Evolutionary conservation across 352 stramenopile genomes (phyloP), one percentile per base, ranked within the genome.

Genomic region (Globisporangium viniferum): DNA sequence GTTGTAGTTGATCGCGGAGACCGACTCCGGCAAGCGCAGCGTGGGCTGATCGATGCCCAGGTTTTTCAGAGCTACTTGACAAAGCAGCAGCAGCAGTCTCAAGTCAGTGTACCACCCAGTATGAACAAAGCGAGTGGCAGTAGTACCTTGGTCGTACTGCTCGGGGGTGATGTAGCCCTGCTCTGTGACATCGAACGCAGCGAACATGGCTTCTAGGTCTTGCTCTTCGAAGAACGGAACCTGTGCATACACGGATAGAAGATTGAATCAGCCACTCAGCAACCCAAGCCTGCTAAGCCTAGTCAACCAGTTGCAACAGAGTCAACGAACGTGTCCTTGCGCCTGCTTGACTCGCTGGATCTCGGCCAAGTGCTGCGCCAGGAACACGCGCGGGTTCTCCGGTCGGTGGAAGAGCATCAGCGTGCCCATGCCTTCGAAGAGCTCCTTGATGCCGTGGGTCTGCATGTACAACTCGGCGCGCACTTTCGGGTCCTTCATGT

Each of bases 131-230:
- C 24, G 10, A 66, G 14, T 8, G 27, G 35, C 22, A 6, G 4
- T 22, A 2, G 41, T n/a, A 68, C 82, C 85, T 92, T 81, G 79
- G 49, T 90, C 73, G 39, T 93, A 92, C 69, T 92, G 86, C 64
- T 79, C 69, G 12, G 75, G 71, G 5, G 81, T 86, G 67, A 93
- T 86, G 46, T 73, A 80, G 3, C 86, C 86, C 57, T 79, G 81
- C 0, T 84, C 84, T n/a, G 84, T 92, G 33, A 89, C 73, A 53
- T 93, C 86, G 31, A 93, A 93, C 8, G 84, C 83, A 31, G 73
- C 69, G 41, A 93, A 93, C 83, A 92, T 92, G 1, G 84, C 83
- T 22, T 88, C 76, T 10, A 93, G 60, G 69, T 92, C 86, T 14
- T 82, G 72, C 22, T 93, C 86, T 18, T 88, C 80, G 54, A 93